phyloP scores from a whole-genome alignment of 305 asterid species.

The Solanum hybrid region DNA sequence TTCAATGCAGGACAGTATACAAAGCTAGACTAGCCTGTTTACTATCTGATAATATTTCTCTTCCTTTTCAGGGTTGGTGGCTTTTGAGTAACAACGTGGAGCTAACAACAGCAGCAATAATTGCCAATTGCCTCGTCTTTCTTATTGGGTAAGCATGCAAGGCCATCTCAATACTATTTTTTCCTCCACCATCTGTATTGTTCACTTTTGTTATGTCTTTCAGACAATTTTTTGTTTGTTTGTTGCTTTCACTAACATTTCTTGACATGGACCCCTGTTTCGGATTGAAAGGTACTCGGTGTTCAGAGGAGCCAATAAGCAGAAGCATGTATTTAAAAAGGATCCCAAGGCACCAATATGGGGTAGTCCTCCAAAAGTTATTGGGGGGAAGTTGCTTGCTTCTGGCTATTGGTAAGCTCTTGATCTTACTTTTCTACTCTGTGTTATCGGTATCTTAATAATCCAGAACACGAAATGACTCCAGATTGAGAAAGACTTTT shows the following conservation, averaged over 20 bases:
- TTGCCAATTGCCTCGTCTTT: conserved; percentile 79
- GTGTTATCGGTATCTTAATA: neutral
- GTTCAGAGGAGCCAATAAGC: conserved; percentile 97
- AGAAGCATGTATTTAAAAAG: conserved; percentile 82
- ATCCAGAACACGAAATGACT: neutral
- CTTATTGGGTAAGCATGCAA: conserved; percentile 46
- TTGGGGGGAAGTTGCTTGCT: conserved; percentile 96
- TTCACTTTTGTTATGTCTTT: neutral
- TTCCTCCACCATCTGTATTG: neutral
- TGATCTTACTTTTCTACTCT: neutral
- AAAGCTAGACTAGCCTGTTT: neutral
- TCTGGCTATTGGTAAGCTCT: conserved; percentile 84
- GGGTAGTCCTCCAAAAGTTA: conserved; percentile 84
- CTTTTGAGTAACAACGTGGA: conserved; percentile 71
- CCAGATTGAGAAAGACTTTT: neutral
- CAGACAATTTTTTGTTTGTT: neutral
- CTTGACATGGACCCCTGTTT: conserved; percentile 18
- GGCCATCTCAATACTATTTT: neutral
- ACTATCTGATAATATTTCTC: neutral
- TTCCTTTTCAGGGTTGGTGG: conserved; percentile 90
- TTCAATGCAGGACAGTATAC: neutral
- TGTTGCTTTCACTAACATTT: neutral
- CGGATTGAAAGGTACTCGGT: conserved; percentile 52
- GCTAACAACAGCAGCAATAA: conserved; percentile 56
- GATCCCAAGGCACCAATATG: conserved; percentile 77